Evolutionary conservation across 495 filamentous ascomycete genomes (phyloP).

Genomic region (Aspergillus saccharolyticus): DNA sequence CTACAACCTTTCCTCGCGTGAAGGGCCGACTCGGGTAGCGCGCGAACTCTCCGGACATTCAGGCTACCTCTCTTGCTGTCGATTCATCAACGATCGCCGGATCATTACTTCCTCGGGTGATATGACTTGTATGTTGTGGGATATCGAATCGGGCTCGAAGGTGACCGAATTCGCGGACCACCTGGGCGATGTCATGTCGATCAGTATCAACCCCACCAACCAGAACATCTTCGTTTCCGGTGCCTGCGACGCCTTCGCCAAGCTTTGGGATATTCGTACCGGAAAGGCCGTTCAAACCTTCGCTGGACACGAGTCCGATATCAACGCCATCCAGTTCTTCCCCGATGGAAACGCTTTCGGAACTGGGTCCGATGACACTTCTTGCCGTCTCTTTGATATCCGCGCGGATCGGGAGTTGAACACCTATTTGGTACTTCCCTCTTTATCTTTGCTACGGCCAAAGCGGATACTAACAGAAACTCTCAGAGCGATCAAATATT

Average conservation of each 20-base stretch:
- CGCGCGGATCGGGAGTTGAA: conserved; percentile 95
- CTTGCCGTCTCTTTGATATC: conserved; percentile 96
- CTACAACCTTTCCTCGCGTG: conserved; percentile 94
- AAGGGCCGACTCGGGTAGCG: conserved; percentile 93
- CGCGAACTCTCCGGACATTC: conserved; percentile 96
- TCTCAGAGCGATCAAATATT: conserved; percentile 92
- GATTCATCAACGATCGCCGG: conserved; percentile 97
- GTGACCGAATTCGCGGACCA: conserved; percentile 98
- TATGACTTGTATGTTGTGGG: conserved; percentile 99
- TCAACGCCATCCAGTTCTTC: conserved; percentile 99
- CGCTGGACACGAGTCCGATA: conserved; percentile 96
- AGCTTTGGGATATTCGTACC: conserved; percentile 97
- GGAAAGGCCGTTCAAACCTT: conserved; percentile 99
- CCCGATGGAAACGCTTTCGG: conserved; percentile 98
- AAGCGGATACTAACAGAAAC: conserved; percentile 14
- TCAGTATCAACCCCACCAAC: conserved; percentile 99
- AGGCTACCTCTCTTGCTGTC: conserved; percentile 96
- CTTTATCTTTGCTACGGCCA: not conserved
- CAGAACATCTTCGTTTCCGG: conserved; percentile 95
- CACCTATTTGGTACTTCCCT: conserved; percentile 70
- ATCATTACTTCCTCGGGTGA: conserved; percentile 98
- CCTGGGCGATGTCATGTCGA: conserved; percentile 97
- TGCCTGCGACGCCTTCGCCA: conserved; percentile 96
- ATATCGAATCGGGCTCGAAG: conserved; percentile 95
- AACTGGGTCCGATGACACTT: conserved; percentile 96